phyloP scores from a whole-genome alignment of 345 rosid genomes.

The Microthlaspi erraticum region DNA sequence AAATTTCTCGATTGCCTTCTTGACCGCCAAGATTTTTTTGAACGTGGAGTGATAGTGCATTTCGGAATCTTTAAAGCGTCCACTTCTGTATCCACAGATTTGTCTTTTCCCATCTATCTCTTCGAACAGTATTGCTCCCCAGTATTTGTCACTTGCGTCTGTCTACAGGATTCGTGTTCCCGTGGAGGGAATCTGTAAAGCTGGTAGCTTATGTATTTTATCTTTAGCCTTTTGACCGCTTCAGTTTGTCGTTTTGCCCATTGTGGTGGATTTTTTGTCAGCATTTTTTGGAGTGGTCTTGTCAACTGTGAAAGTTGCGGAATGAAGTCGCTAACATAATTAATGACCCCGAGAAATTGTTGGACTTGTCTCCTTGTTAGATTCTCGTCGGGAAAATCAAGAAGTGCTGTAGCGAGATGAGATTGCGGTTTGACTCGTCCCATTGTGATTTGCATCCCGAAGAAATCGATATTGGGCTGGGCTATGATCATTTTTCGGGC shows the following conservation, averaged over 20 bases:
- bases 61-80: neutral
- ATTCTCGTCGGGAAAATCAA: neutral
- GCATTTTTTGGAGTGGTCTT: too few relatives aligned
- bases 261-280: too few relatives aligned
- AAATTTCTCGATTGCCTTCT: neutral
- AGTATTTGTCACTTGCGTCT: neutral
- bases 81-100: slow-evolving; percentile 1
- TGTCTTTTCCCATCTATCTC: too few relatives aligned
- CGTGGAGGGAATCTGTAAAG: neutral
- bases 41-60: neutral
- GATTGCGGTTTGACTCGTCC: neutral
- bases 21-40: neutral
- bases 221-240: too few relatives aligned
- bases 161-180: neutral
- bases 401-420: neutral
- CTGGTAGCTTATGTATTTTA: too few relatives aligned
- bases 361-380: neutral
- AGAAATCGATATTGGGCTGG: neutral
- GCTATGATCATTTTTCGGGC: slow-evolving; percentile 1
- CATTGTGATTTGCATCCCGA: neutral
- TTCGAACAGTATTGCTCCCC: neutral
- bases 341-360: too few relatives aligned
- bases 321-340: too few relatives aligned
- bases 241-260: too few relatives aligned
- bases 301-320: too few relatives aligned